Conservation (phyloP, 1,284 basidiomycete species). For the Tylopilus sp. region DNA sequence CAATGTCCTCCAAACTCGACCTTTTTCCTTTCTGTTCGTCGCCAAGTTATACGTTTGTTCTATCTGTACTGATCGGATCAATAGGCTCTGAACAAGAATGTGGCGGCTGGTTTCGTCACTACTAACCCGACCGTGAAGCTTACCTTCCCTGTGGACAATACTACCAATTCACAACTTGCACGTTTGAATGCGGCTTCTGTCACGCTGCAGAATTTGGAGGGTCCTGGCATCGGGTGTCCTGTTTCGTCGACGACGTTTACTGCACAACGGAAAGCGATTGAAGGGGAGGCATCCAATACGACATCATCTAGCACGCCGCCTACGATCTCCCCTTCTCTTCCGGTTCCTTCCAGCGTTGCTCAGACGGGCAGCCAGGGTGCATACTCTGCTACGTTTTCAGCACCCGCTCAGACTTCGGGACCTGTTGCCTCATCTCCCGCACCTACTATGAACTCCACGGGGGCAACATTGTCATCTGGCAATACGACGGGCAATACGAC, state of each 20-base stretch:
- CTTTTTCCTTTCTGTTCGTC: constrained; percentile 59
- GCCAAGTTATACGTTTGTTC: neutral
- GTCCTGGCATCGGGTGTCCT: constrained; percentile 65
- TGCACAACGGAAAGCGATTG: constrained; percentile 58
- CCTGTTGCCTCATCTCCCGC: neutral
- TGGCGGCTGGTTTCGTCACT: constrained; percentile 66
- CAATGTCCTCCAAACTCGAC: constrained; percentile 67
- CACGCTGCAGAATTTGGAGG: constrained; percentile 65
- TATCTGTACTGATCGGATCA: constrained; percentile 14
- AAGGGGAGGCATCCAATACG: constrained; percentile 26
- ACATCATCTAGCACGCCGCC: constrained; percentile 8
- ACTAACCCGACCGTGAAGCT: constrained; percentile 68
- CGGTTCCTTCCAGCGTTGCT: neutral
- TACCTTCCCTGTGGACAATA: constrained; percentile 70
- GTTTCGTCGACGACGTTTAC: constrained; percentile 62
- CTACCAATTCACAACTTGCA: constrained; percentile 60
- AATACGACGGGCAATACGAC: constrained; percentile 18
- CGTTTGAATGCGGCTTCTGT: constrained; percentile 63
- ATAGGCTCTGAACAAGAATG: constrained; percentile 66
- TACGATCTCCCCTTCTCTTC: neutral
- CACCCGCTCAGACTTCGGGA: neutral
- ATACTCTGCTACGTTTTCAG: constrained; percentile 2
- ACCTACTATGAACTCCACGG: constrained; percentile 9
- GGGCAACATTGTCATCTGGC: neutral
- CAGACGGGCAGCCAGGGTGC: neutral